phyloP scores from a whole-genome alignment of 2,329 filamentous ascomycete species.

The Calonectria montana region DNA sequence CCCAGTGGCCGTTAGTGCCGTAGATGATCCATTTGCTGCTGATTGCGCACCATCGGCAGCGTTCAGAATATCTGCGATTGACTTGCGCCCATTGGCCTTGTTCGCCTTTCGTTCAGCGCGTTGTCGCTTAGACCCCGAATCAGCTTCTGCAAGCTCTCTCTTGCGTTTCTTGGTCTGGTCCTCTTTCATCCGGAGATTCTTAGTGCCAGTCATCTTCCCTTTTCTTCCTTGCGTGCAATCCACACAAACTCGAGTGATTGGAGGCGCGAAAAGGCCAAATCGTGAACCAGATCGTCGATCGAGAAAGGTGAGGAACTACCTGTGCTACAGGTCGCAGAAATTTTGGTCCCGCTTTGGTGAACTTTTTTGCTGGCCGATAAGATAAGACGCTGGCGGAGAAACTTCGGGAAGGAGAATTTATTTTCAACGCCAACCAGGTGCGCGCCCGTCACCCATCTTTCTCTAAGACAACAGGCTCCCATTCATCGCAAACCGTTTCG shows the following conservation, averaged over 20 bases:
- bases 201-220: slow-evolving; percentile 49
- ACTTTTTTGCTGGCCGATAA: slow-evolving; percentile 55
- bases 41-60: slow-evolving; percentile 23
- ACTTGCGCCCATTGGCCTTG: slow-evolving; percentile 41
- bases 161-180: slow-evolving; percentile 60
- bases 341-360: slow-evolving; percentile 52
- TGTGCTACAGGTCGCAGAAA: slow-evolving; percentile 46
- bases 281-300: slow-evolving; percentile 30
- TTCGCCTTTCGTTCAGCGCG: slow-evolving; percentile 47
- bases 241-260: slow-evolving; percentile 22
- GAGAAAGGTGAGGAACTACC: slow-evolving; percentile 31
- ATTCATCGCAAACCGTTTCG: slow-evolving; percentile 39
- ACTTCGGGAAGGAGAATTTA: slow-evolving; percentile 45
- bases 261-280: slow-evolving; percentile 30
- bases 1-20: slow-evolving; percentile 27
- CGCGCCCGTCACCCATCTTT: slow-evolving; percentile 27
- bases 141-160: slow-evolving; percentile 56
- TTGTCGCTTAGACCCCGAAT: slow-evolving; percentile 55
- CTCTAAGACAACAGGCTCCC: slow-evolving; percentile 28
- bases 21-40: slow-evolving; percentile 32
- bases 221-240: slow-evolving; percentile 21
- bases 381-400: slow-evolving; percentile 50
- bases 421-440: slow-evolving; percentile 31
- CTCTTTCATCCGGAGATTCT: slow-evolving; percentile 47
- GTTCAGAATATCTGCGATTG: slow-evolving; percentile 16